Evolutionary conservation across 148 eudicot species (phyloP), one percentile per base, ranked within the genome.

Genomic region (Fallopia convolvulus): DNA sequence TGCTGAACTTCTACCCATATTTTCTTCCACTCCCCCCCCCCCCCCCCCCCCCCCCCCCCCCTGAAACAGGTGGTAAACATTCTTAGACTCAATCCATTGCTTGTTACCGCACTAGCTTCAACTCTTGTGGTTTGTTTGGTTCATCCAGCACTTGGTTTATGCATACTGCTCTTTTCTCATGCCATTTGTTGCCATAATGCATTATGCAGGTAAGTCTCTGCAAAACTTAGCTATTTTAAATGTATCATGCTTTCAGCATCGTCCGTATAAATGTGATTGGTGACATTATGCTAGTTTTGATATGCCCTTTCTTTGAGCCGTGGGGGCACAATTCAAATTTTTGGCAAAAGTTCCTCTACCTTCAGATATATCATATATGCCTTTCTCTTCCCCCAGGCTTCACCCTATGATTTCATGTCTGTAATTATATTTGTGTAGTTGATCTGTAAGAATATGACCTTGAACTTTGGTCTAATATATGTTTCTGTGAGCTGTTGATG

Each of bases 91-190:
- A 86, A 90, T 80, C 92, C 93, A 55, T 80, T 82, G 74, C 80
- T 89, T 63, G 83, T 86, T 70, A 79, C 89, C 18, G 85, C 88
- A 44, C 70, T 90, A 77, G 82, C 84, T 78, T 88, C 97, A 13
- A 76, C 84, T 77, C 76, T 84, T 74, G 80, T 95, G 83, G 92
- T 88, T 68, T 87, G 89, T 88, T 88, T 88, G 85, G 86, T 90
- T 80, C 99, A 95, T 84, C 97, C 99, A 42, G 89, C 99, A 2
- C 76, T 95, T 81, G 99, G 99, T 79, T 87, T 95, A 41, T 80
- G 85, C 55, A 47, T 93, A 56, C 82, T 95, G 86, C 82, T 91
- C 75, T 50, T 87, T 30, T 87, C 89, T 77, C 94, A 95, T 84
- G 86, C 83, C 10, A 78, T 87, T 14, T 83, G 97, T 86, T 95